Base-by-base conservation (phyloP, 2,329 filamentous ascomycete species). In the Pestalotiopsis sp. region DNA sequence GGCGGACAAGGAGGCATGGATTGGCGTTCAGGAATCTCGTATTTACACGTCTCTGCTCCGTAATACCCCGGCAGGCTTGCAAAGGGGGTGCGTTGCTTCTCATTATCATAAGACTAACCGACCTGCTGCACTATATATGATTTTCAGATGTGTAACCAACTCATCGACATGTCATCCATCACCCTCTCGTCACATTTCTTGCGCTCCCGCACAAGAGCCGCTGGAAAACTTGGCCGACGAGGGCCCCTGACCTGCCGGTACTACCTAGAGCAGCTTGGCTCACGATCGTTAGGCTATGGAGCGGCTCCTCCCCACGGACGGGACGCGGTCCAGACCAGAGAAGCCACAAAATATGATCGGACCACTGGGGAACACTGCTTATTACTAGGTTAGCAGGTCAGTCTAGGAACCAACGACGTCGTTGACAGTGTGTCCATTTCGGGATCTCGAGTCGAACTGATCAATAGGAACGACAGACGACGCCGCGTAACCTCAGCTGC, bases 11-110 rank as follows among this genome's bases (percentile, higher is more conserved):
- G 36, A 25, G 52, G 65, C 65, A 67, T 67, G 65, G 65, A 38
- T 67, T 67, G 65, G 65, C 65, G 65, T 67, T 67, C 52, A 41
- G 65, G 65, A 60, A 59, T 60, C 65, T 67, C 65, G 65, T 67
- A 67, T 67, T 67, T 60, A 67, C 52, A 60, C 58, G 41, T 66
- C 65, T 67, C 56, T 67, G 52, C 52, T 67, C 65, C 65, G 36
- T 36, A 31, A 58, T 41, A 41, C 56, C 65, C 65, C n/a, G 12
- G 49, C 31, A 49, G 58, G 17, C 65, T 14, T 60, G 56, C 39
- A 60, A 20, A 67, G 65, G n/a, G 39, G 65, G 31, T 52, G 65
- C 56, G 36, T 60, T 67, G 25, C 36, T 67, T 56, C 63, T 66
- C 63, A 62, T 62, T 41, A 27, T 39, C 25, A 62, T 62, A 52